A percentile compares a stretch with the other conserved stretches of the same genome.
phyloP scores from a whole-genome alignment of 805 yeast genomes.

The Scheffersomyces coipomensis region DNA sequence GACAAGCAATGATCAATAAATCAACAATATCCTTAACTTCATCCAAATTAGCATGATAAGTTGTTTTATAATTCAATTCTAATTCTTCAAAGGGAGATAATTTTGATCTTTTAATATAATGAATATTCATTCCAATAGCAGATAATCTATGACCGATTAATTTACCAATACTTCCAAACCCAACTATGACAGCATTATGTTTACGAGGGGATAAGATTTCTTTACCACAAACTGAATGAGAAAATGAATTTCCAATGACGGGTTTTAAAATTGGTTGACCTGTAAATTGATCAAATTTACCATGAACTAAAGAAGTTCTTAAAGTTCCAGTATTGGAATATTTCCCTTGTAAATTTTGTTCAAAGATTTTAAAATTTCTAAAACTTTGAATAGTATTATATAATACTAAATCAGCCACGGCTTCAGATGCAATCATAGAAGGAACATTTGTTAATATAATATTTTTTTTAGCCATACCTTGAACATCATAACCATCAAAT shows the following conservation, averaged over 20 bases:
- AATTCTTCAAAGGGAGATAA: constrained; percentile 31
- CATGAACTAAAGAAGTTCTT: constrained; percentile 36
- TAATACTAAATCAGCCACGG: constrained; percentile 74
- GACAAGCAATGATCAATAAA: constrained; percentile 64
- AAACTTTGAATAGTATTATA: constrained; percentile 58
- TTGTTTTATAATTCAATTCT: constrained; percentile 43
- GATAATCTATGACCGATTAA: constrained; percentile 56
- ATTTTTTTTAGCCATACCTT: constrained; percentile 35
- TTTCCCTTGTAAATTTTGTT: constrained; percentile 39
- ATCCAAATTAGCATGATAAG: constrained; percentile 35
- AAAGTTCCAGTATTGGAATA: constrained; percentile 45
- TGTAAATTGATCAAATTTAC: constrained; percentile 31
- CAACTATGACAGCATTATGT: constrained; percentile 62
- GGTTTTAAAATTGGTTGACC: constrained; percentile 21
- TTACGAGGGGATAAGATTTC: constrained; percentile 51
- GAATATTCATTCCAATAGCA: constrained; percentile 61
- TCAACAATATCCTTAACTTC: constrained; percentile 46
- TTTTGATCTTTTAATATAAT: constrained; percentile 57
- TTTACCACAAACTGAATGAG: constrained; percentile 51
- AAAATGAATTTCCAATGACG: constrained; percentile 17
- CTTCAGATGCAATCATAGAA: constrained; percentile 55
- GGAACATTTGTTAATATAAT: constrained; percentile 61
- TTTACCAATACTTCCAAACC: constrained; percentile 75
- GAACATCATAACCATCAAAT: constrained; percentile 48
- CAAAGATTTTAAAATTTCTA: constrained; percentile 40